Percentiles rank a stretch among this genome's conserved stretches.
Evolutionary conservation across 768 basidiomycete genomes (phyloP).

Genomic region (Obba rivulosa): DNA sequence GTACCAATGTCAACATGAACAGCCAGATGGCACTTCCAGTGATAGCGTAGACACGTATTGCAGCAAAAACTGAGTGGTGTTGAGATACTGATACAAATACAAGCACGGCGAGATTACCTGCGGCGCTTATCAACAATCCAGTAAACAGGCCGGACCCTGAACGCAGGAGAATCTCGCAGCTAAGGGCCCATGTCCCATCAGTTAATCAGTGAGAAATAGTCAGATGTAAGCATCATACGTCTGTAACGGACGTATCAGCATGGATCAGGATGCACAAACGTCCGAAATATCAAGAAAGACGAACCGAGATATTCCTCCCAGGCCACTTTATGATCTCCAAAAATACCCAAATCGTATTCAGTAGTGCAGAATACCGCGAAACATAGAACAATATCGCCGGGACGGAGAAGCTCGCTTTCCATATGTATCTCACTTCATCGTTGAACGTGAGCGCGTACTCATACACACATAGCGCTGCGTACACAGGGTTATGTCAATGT

Average conservation of each 20-base stretch:
- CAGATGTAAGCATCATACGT: no score
- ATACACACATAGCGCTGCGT: slow-evolving; percentile 7
- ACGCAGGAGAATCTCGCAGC: slow-evolving; percentile 6
- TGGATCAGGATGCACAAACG: not conserved
- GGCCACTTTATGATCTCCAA: slow-evolving; percentile 3
- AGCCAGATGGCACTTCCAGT: slow-evolving; percentile 1
- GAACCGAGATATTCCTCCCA: not conserved
- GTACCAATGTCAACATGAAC: not conserved
- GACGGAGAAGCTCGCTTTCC: slow-evolving; percentile 8
- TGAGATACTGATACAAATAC: not conserved
- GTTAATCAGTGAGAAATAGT: not conserved
- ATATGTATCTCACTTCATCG: slow-evolving; percentile 11
- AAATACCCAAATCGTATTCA: slow-evolving; percentile 8
- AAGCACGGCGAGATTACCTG: not conserved
- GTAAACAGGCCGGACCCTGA: not conserved
- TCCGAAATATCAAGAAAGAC: no score
- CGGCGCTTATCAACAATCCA: not conserved
- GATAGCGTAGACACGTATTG: slow-evolving; percentile 13
- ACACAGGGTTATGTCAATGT: not conserved
- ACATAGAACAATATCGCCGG: slow-evolving; percentile 9
- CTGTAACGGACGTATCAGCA: not conserved
- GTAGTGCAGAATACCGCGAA: slow-evolving; percentile 10
- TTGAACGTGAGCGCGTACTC: slow-evolving; percentile 12
- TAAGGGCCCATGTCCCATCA: not conserved
- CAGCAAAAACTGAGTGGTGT: slow-evolving; percentile 5